A percentile compares a stretch with the other conserved stretches of the same genome.
phyloP scores from a whole-genome alignment of 192 early-diverging fungal species.

The Backusella liffmaniae region DNA sequence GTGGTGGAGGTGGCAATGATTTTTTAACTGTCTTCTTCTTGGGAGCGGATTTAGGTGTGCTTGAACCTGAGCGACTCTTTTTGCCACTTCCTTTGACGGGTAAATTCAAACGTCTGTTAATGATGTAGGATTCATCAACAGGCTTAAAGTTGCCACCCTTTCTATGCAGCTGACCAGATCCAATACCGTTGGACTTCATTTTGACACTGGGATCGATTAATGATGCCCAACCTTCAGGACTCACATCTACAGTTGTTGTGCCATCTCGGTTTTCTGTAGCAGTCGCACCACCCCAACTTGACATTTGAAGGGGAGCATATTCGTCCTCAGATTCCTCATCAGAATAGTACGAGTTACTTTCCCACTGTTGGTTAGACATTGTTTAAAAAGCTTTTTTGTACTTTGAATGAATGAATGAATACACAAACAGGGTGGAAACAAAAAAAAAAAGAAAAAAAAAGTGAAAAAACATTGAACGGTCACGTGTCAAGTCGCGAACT shows the following conservation, averaged over 20 bases:
- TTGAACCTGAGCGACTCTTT: conserved; percentile 2
- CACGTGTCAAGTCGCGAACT: background rate
- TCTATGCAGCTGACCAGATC: conserved; percentile 32
- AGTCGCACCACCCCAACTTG: conserved; percentile 11
- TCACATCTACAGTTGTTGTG: background rate
- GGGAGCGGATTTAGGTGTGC: background rate
- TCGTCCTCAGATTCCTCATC: conserved; percentile 1
- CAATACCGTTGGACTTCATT: conserved; percentile 22
- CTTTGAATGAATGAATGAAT: background rate
- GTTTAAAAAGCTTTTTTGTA: background rate
- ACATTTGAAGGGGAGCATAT: background rate
- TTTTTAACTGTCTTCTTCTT: background rate
- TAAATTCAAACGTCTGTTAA: conserved; percentile 29
- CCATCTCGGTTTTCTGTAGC: background rate
- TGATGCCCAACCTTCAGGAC: conserved; percentile 13
- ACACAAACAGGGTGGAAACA: background rate
- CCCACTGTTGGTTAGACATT: background rate
- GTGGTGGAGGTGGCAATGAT: background rate
- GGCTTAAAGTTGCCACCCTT: conserved; percentile 36
- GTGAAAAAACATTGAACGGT: background rate
- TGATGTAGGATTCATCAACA: conserved; percentile 31
- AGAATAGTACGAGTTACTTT: background rate
- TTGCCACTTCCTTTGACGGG: conserved; percentile 8
- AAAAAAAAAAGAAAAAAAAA: too few species aligned
- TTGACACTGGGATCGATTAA: conserved; percentile 29